These are phyloP conservation scores for Candida boidinii DNA, from an alignment of 805 yeast species.

Conservation along the genomic window DNA sequence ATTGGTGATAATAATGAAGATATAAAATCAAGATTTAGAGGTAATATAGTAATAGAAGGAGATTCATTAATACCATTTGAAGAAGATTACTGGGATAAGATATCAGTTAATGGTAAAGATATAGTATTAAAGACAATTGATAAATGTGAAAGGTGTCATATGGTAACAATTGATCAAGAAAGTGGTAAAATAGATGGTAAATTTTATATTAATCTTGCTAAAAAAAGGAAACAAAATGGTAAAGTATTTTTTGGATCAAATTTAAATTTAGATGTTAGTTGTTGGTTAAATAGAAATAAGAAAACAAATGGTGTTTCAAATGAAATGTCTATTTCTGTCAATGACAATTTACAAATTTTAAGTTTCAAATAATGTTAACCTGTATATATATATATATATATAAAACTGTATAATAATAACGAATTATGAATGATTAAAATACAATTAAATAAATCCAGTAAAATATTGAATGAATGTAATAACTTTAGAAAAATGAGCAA, in stretches of 20 bases:
- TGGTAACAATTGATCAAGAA: slow-evolving; percentile 31
- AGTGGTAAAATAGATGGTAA: slow-evolving; percentile 25
- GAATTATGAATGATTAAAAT: no score
- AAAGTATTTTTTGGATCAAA: slow-evolving; percentile 31
- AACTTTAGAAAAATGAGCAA: no score
- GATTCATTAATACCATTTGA: slow-evolving; percentile 19
- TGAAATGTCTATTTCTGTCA: no score
- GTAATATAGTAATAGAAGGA: slow-evolving; percentile 27
- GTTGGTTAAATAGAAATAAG: no score
- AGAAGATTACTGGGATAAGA: slow-evolving; percentile 29
- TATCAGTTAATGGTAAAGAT: slow-evolving; percentile 10
- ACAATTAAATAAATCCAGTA: no score
- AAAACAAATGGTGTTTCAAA: no score
- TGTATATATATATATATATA: no score
- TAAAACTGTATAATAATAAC: no score
- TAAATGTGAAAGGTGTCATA: slow-evolving; percentile 33
- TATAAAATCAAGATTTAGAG: slow-evolving; percentile 23
- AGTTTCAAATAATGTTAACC: no score
- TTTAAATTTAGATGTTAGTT: slow-evolving; percentile 13
- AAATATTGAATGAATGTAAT: no score
- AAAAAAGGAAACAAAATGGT: slow-evolving; percentile 25
- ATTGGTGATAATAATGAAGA: neutral
- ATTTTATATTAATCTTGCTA: slow-evolving; percentile 26
- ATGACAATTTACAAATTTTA: no score
- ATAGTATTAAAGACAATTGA: slow-evolving; percentile 14